Evolutionary conservation across 345 rosid species (phyloP), one percentile per base, ranked within the genome.

Genomic region (Zanthoxylum bungeanum): DNA sequence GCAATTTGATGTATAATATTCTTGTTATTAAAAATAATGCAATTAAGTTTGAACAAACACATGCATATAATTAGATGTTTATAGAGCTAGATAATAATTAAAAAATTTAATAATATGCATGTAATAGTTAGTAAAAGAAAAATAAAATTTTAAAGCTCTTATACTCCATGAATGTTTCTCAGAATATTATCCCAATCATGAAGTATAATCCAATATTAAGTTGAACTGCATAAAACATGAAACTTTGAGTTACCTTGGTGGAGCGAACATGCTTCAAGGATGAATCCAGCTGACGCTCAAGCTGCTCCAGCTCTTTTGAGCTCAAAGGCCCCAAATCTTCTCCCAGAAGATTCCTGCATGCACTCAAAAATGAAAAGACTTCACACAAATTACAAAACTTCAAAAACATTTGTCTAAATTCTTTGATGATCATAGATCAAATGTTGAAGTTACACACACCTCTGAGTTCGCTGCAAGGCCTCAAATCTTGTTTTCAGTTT

Each of bases 261-360:
- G 94, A 95, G 69, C 98, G 85, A 75, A 92, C 93, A 79, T 85
- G 96, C 81, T 91, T 92, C 77, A 95, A 71, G 57, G 98, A 89
- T 59, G 88, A 77, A 36, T 95, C 93, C 4, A 95, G 87, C 69
- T 88, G 93, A 79, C 87, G 93, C 87, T 95, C 99, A 66, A 95
- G 96, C 82, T 95, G 97, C 80, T 91, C 99, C 61, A 95, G 91
- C 46, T 92, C 99, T 88, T 92, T 95, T n/a, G 94, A 80, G 67
- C 83, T 85, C 44, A 95, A 69, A 64, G 96, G 93, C 24, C 97
- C 98, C 80, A 95, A 77, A 46, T 95, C 99, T 81, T 95, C 99
- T 49, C 99, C 99, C 62, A 92, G 96, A 37, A 95, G 89, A 81
- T 95, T 92, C 83, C 97, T 95, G 56, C 53, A 6, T 69, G 5